A percentile compares a stretch with the other conserved stretches of the same genome.
Conservation (phyloP, 1,139 yeast species). For the Cylindricascospora bacillispora region DNA sequence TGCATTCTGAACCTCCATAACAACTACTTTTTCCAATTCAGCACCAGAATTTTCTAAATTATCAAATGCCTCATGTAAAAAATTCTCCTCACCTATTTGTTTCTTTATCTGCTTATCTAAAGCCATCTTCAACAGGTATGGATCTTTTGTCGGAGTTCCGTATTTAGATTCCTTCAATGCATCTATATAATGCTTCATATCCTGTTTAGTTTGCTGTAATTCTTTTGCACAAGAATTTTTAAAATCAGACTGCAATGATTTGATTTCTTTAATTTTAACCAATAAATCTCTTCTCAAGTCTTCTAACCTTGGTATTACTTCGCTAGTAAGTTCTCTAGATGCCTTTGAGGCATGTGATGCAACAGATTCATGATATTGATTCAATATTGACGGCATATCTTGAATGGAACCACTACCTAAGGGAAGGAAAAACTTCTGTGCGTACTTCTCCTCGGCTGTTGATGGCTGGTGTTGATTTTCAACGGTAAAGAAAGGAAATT, state of each 20-base stretch:
- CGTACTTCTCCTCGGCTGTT: slow-evolving; percentile 15
- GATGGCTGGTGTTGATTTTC: slow-evolving; percentile 17
- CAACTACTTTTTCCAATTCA: slow-evolving; percentile 80
- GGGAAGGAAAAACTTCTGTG: slow-evolving; percentile 35
- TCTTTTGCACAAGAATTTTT: slow-evolving; percentile 62
- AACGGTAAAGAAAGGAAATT: slow-evolving; percentile 35
- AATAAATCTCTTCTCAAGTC: slow-evolving; percentile 71
- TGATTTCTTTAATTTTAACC: slow-evolving; percentile 78
- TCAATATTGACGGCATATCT: slow-evolving; percentile 61
- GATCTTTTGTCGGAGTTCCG: slow-evolving; percentile 39
- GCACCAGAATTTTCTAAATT: slow-evolving; percentile 82
- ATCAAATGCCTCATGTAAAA: slow-evolving; percentile 73
- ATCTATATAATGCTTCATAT: slow-evolving; percentile 36
- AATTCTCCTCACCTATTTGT: slow-evolving; percentile 75
- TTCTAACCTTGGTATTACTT: slow-evolving; percentile 71
- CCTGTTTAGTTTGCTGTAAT: slow-evolving; percentile 45
- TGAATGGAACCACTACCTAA: slow-evolving; percentile 70
- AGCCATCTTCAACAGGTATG: slow-evolving; percentile 58
- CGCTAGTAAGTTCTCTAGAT: slow-evolving; percentile 53
- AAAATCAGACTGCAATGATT: slow-evolving; percentile 68
- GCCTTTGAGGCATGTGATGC: slow-evolving; percentile 56
- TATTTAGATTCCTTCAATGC: slow-evolving; percentile 31
- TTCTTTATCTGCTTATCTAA: slow-evolving; percentile 67
- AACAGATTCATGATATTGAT: slow-evolving; percentile 61
- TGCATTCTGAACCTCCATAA: slow-evolving; percentile 74